These are phyloP conservation scores for Saksenaea oblongispora DNA, from an alignment of 371 early-diverging fungal genomes.

Conservation along the genomic window DNA sequence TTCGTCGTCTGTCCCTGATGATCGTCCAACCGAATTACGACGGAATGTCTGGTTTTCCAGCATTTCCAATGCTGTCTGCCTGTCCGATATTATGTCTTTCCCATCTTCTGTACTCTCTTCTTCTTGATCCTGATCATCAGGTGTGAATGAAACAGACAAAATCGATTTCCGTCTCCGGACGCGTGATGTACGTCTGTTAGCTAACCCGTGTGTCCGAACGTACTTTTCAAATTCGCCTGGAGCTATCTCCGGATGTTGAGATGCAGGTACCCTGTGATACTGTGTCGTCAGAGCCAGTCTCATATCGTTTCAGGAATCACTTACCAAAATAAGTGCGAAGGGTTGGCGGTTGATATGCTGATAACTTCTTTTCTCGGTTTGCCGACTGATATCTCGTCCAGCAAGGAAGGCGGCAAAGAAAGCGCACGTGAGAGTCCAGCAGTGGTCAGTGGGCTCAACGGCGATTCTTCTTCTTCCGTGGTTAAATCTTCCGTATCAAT, in stretches of 20 bases:
- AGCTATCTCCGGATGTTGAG: conserved; percentile 63
- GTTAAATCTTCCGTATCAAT: neutral
- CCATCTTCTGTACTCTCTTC: conserved; percentile 19
- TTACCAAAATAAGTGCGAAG: conserved; percentile 56
- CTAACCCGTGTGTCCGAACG: conserved; percentile 37
- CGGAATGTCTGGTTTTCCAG: conserved; percentile 10
- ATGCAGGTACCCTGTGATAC: conserved; percentile 54
- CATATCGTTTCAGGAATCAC: neutral
- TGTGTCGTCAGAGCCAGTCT: neutral
- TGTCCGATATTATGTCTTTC: conserved; percentile 8
- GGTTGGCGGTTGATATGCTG: conserved; percentile 43
- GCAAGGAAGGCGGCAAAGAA: conserved; percentile 25
- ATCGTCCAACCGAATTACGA: neutral
- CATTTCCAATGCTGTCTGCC: conserved; percentile 12
- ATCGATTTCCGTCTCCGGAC: conserved; percentile 49
- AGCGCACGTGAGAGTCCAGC: conserved; percentile 29
- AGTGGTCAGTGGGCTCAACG: conserved; percentile 6
- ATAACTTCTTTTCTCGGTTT: conserved; percentile 35
- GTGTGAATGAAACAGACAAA: conserved; percentile 50
- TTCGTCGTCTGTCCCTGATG: conserved; percentile 10
- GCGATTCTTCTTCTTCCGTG: conserved; percentile 5
- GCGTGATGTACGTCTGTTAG: conserved; percentile 27
- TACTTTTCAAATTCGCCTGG: conserved; percentile 60
- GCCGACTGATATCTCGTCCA: conserved; percentile 15
- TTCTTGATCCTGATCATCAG: conserved; percentile 36